A percentile compares a stretch with the other conserved stretches of the same genome.
Evolutionary conservation across 106 monocot species (phyloP).

Genomic region (Dendrobium officinale): DNA sequence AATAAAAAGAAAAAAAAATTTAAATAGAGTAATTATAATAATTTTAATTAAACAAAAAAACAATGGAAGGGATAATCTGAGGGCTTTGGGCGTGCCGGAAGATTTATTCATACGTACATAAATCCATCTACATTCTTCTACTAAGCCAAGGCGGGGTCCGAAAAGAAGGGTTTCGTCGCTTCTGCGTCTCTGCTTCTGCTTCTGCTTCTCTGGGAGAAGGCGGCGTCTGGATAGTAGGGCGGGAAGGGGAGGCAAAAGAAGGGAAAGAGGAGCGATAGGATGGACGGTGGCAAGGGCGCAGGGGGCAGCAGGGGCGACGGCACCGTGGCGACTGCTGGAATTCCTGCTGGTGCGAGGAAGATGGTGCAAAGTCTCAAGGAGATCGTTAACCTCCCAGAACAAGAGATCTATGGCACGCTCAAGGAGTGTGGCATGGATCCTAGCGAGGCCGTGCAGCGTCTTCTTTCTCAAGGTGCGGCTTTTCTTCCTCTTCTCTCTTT

Average conservation of each 20-base stretch:
- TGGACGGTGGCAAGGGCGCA: not conserved
- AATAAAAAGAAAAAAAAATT: too few species aligned
- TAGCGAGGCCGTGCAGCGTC: slow-evolving; percentile 21
- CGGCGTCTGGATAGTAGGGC: not conserved
- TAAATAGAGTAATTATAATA: too few species aligned
- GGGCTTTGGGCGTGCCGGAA: too few species aligned
- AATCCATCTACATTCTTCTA: not conserved
- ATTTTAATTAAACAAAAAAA: too few species aligned
- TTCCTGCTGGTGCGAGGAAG: slow-evolving; percentile 20
- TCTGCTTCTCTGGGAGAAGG: not conserved
- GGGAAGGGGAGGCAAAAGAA: not conserved
- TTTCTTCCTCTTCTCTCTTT: not conserved
- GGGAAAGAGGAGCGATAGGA: not conserved
- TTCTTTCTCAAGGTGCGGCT: slow-evolving; percentile 13
- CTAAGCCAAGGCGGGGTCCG: not conserved
- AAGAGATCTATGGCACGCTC: slow-evolving; percentile 21
- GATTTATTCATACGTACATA: too few species aligned
- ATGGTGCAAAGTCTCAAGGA: slow-evolving; percentile 21
- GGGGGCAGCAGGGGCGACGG: not conserved
- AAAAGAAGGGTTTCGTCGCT: slow-evolving; percentile 1
- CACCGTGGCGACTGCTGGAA: slow-evolving; percentile 3
- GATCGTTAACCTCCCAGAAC: slow-evolving; percentile 19
- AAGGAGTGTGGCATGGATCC: slow-evolving; percentile 26
- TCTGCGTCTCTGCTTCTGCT: not conserved
- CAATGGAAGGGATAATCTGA: too few species aligned